Evolutionary conservation across 306 rosid species (phyloP).

Genomic region (Fragaria iinumae): DNA sequence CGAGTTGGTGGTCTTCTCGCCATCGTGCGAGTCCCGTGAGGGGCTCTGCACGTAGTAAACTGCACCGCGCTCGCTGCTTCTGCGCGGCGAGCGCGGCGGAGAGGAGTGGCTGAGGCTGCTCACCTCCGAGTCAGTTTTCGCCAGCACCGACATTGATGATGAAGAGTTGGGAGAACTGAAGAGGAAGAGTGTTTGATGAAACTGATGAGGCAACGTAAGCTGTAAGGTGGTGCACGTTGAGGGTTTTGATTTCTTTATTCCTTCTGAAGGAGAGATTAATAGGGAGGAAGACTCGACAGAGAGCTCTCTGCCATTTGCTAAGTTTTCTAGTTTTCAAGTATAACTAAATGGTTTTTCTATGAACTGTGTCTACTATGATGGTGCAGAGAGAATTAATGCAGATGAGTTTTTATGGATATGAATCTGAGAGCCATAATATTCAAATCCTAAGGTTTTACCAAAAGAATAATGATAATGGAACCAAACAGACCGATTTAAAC

Average conservation of each 20-base stretch:
- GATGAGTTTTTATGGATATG: not conserved
- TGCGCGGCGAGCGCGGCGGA: constrained; percentile 54
- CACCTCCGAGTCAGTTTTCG: constrained; percentile 86
- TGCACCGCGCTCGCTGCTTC: constrained; percentile 34
- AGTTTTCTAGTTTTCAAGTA: not conserved
- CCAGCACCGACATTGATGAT: constrained; percentile 39
- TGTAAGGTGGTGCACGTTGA: constrained; percentile 32
- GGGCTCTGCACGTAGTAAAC: constrained; percentile 89
- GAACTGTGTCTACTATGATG: not conserved
- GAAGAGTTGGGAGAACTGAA: not conserved
- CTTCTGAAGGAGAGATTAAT: constrained; percentile 34
- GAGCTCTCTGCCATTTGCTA: constrained; percentile 4
- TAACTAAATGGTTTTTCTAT: not conserved
- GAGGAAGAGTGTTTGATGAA: not conserved
- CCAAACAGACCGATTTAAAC: not conserved
- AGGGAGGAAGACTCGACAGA: constrained; percentile 24
- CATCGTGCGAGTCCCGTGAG: constrained; percentile 77
- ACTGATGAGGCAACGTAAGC: constrained; percentile 27
- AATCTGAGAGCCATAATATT: constrained; percentile 11
- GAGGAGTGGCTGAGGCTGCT: constrained; percentile 83
- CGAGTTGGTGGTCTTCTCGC: constrained; percentile 87
- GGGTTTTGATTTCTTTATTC: constrained; percentile 15
- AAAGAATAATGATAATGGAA: not conserved
- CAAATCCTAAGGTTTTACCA: not conserved
- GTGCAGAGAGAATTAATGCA: constrained; percentile 4